Percentiles rank a stretch among this genome's conserved stretches.
Evolutionary conservation across 2,329 filamentous ascomycete species (phyloP).

Genomic region (Tolypocladium inflatum): DNA sequence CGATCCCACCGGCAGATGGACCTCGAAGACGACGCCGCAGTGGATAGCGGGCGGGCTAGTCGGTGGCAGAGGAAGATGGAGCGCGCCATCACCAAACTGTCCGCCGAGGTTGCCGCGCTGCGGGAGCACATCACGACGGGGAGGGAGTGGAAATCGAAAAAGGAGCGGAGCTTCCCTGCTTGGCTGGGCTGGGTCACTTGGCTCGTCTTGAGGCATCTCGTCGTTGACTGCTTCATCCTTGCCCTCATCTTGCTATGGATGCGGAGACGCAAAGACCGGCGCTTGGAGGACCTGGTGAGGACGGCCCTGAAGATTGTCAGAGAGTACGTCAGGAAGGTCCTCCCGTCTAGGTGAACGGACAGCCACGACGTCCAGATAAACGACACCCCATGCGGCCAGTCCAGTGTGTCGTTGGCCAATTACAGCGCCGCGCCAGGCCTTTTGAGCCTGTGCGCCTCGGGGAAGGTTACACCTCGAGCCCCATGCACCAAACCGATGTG

Average conservation of each 20-base stretch:
- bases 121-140: slow-evolving; percentile 81
- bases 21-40: slow-evolving; percentile 34
- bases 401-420: background rate
- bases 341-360: slow-evolving; percentile 43
- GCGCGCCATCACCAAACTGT: slow-evolving; percentile 76
- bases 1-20: slow-evolving; percentile 39
- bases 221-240: slow-evolving; percentile 60
- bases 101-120: slow-evolving; percentile 83
- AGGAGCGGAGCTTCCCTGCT: slow-evolving; percentile 52
- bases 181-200: slow-evolving; percentile 67
- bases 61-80: slow-evolving; percentile 80
- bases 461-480: background rate
- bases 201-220: slow-evolving; percentile 61
- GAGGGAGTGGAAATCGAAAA: slow-evolving; percentile 59
- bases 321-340: slow-evolving; percentile 49
- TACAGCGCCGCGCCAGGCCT: background rate
- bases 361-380: background rate
- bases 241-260: slow-evolving; percentile 61
- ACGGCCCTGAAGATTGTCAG: slow-evolving; percentile 47
- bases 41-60: slow-evolving; percentile 27
- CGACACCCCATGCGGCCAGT: background rate
- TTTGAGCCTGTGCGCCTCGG: background rate
- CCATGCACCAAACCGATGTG: background rate
- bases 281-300: slow-evolving; percentile 65
- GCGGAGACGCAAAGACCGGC: slow-evolving; percentile 58